Percentiles rank a stretch among this genome's conserved stretches.
These are phyloP conservation scores for Antitrichia curtipendula DNA, from an alignment of 225 moss, liverwort and hornwort species.

Conservation along the genomic window DNA sequence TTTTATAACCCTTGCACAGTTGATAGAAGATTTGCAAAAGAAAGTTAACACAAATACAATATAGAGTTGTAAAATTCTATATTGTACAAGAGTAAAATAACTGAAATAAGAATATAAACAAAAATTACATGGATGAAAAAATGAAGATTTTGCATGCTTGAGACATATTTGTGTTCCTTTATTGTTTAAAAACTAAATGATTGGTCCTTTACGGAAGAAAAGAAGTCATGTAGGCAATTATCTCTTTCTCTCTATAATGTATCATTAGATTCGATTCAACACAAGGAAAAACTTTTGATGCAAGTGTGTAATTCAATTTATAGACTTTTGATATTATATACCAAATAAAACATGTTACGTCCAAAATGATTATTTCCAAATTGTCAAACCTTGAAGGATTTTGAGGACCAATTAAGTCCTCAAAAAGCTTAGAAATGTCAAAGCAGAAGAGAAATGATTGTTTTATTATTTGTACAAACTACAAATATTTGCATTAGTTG, in stretches of 20 bases:
- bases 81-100: too few relatives aligned
- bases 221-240: not conserved
- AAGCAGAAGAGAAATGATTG: not conserved
- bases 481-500: not conserved
- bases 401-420: not conserved
- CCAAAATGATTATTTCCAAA: not conserved
- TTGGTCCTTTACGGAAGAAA: too few relatives aligned
- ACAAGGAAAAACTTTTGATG: not conserved
- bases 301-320: not conserved
- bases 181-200: fast-evolving
- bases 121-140: not conserved
- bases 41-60: too few relatives aligned
- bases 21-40: too few relatives aligned
- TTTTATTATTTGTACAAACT: not conserved
- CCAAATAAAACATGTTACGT: not conserved
- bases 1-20: too few relatives aligned
- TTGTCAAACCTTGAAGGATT: not conserved
- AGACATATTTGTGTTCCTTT: not conserved
- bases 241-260: too few relatives aligned
- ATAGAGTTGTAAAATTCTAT: too few relatives aligned
- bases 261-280: too few relatives aligned
- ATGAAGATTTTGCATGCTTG: too few relatives aligned
- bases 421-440: not conserved
- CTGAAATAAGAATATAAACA: too few relatives aligned
- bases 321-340: not conserved